phyloP scores from a whole-genome alignment of 306 rosid species.

The Arachis hypogaea region DNA sequence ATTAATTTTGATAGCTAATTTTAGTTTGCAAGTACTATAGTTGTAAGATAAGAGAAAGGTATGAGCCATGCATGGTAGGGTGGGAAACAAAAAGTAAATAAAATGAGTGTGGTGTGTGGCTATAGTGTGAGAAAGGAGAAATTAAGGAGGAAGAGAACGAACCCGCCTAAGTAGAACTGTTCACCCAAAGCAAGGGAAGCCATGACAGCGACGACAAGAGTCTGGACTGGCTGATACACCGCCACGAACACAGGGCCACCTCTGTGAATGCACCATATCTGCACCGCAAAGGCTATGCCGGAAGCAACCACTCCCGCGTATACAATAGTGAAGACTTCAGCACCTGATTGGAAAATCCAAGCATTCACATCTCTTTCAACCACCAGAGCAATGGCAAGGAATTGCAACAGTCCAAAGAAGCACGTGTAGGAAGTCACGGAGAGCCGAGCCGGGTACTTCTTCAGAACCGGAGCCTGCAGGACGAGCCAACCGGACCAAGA shows the following conservation, averaged over 20 bases:
- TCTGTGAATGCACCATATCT: constrained; percentile 99
- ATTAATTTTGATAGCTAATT: no score
- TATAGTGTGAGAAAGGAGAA: not conserved
- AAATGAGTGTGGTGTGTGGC: not conserved
- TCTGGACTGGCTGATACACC: constrained; percentile 98
- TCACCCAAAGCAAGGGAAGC: constrained; percentile 95
- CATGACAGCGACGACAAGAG: constrained; percentile 95
- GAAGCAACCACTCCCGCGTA: constrained; percentile 99
- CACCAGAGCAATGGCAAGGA: constrained; percentile 63
- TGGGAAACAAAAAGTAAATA: not conserved
- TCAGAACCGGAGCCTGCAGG: constrained; percentile 84
- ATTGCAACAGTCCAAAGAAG: constrained; percentile 89
- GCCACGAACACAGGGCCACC: constrained; percentile 99
- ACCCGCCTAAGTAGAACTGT: constrained; percentile 97
- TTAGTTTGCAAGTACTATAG: no score
- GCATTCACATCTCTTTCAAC: constrained; percentile 75
- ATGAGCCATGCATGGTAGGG: not conserved
- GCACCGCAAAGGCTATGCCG: constrained; percentile 97
- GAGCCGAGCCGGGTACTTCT: constrained; percentile 96
- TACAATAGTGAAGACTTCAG: constrained; percentile 78
- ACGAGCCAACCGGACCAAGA: constrained; percentile 99
- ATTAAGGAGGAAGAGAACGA: not conserved
- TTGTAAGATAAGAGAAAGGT: no score
- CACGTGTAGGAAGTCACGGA: constrained; percentile 94
- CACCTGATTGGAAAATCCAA: constrained; percentile 82